Evolutionary conservation across 2,329 filamentous ascomycete species (phyloP), one percentile per base, ranked within the genome.

Genomic region (Fusarium coffeatum): DNA sequence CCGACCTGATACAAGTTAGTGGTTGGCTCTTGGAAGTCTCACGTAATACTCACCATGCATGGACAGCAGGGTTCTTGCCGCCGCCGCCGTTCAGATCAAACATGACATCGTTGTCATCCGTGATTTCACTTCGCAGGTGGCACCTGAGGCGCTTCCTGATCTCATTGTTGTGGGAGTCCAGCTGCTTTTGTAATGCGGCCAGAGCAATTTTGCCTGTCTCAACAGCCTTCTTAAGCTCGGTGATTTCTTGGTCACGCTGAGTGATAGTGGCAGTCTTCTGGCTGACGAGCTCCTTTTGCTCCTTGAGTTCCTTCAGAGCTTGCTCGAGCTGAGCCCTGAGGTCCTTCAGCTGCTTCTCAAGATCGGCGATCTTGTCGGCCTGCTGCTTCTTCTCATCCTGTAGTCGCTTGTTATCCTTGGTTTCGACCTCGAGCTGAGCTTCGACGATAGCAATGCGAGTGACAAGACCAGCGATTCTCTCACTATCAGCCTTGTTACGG

Each of bases 71-170:
- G 37, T 28, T 53, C 4, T 37, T 7, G 1, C 53, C 22, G 4
- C 43, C 34, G 4, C 53, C 58, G 5, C 58, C 53, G 2, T 13
- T n/a, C 1, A 58, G 45, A 10, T 61, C 59, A n/a, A 61, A 48
- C 6, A 37, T 42, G 7, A 60, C 41, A 25, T 59, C 34, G 13
- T 47, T 59, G 16, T 16, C 12, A 18, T 37, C 23, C 2, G 41
- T 28, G 12, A 40, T n/a, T 3, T 47, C 23, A 9, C 45, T 45
- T n/a, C 25, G 22, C 7, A 61, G 8, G 16, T 45, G 59, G 8
- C 22, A 27, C 2, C 28, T 40, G 23, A 61, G 48, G 6, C 13
- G 23, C 7, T 20, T 28, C 18, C 30, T 28, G 15, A 28, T 18
- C 25, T 12, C 37, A 9, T 16, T 22, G 8, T 41, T 41, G 18